Conservation (phyloP, 768 basidiomycete species). For the Kwoniella botswanensis region DNA sequence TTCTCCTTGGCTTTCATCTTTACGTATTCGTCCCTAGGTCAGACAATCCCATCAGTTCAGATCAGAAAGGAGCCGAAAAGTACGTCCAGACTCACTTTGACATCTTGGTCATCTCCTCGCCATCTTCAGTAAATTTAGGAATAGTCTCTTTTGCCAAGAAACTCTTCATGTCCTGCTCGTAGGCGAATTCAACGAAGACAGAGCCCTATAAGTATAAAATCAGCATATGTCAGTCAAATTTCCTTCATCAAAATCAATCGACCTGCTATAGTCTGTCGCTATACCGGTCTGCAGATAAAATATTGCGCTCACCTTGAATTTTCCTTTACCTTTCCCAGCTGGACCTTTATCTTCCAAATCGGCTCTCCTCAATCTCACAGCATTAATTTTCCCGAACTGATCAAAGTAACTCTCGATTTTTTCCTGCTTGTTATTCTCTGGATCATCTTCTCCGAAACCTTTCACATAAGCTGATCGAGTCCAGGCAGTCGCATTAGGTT, state of each 20-base stretch:
- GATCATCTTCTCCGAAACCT: constrained; percentile 77
- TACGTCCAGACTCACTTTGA: constrained; percentile 68
- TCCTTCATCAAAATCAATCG: too few species aligned
- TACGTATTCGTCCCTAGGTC: constrained; percentile 75
- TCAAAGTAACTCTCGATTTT: constrained; percentile 80
- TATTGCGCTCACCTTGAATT: constrained; percentile 73
- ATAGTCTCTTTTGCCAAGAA: constrained; percentile 84
- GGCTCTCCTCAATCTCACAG: constrained; percentile 82
- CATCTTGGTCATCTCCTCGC: constrained; percentile 78
- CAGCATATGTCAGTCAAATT: too few species aligned
- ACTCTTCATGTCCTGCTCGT: constrained; percentile 69
- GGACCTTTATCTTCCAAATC: constrained; percentile 63
- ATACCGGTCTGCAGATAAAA: constrained; percentile 9
- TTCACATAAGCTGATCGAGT: constrained; percentile 89
- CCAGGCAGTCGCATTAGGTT: constrained; percentile 73
- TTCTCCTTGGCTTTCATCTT: constrained; percentile 97
- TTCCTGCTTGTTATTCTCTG: constrained; percentile 67
- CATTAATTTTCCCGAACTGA: constrained; percentile 74
- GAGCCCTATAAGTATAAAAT: constrained; percentile 66
- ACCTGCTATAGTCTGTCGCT: too few species aligned
- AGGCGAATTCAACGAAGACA: constrained; percentile 87
- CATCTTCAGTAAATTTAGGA: constrained; percentile 71
- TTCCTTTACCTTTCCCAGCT: constrained; percentile 62
- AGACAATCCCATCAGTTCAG: constrained; percentile 3
- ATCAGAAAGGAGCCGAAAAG: not conserved